A percentile compares a stretch with the other conserved stretches of the same genome.
These are phyloP conservation scores for Jacaranda copaia DNA, from an alignment of 257 asterid species.

Conservation along the genomic window DNA sequence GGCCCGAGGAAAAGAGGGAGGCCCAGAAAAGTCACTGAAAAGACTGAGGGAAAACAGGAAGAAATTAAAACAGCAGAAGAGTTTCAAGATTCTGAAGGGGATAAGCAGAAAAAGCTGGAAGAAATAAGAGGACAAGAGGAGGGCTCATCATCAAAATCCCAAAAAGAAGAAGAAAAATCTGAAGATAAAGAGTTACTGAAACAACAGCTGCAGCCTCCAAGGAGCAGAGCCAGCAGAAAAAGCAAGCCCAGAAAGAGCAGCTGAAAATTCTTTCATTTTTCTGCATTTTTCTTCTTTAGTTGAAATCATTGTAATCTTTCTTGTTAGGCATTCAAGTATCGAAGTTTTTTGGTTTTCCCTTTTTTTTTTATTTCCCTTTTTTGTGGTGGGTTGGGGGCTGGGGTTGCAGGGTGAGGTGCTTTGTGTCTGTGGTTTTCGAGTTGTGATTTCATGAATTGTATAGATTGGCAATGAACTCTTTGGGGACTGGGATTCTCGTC, in stretches of 20 bases:
- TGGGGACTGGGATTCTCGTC: not conserved
- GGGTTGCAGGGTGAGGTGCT: not conserved
- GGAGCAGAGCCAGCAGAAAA: constrained; percentile 74
- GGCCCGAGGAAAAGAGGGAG: constrained; percentile 77
- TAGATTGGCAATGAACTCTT: not conserved
- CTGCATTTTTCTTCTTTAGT: not conserved
- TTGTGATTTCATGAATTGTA: not conserved
- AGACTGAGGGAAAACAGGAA: not conserved
- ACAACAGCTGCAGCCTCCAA: constrained; percentile 38
- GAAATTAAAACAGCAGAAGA: not conserved
- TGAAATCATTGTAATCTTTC: not conserved
- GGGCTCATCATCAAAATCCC: constrained; percentile 20
- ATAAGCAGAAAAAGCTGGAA: not conserved
- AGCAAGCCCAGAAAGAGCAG: constrained; percentile 78
- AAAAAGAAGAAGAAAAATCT: constrained; percentile 24
- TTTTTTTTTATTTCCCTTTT: not conserved
- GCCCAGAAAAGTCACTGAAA: constrained; percentile 47
- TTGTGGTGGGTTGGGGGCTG: not conserved
- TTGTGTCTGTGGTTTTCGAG: not conserved
- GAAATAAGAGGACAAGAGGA: not conserved
- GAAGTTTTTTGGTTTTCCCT: not conserved
- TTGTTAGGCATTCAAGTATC: too few species aligned
- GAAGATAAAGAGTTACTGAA: constrained; percentile 31
- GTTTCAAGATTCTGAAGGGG: constrained; percentile 12
- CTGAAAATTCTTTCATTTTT: constrained; percentile 32